Evolutionary conservation across 2,329 filamentous ascomycete species (phyloP).

Genomic region (Dissoconium aciculare): DNA sequence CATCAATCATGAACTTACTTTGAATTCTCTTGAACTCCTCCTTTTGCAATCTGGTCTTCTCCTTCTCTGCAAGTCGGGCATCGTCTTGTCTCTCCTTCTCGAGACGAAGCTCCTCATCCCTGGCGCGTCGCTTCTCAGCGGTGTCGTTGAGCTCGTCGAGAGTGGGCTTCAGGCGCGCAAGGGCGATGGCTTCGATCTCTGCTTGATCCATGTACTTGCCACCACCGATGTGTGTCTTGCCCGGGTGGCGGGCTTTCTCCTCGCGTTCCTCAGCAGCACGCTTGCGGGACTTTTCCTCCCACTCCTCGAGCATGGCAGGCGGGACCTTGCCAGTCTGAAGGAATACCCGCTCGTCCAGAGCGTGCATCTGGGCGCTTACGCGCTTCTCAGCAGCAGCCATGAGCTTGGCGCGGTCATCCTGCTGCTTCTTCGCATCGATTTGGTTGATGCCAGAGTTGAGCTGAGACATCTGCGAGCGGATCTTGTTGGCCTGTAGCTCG

Average conservation of each 20-base stretch:
- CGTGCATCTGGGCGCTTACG: slow-evolving; percentile 61
- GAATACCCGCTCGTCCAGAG: slow-evolving; percentile 70
- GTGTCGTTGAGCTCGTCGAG: slow-evolving; percentile 72
- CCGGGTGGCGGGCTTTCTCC: slow-evolving; percentile 41
- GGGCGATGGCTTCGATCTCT: slow-evolving; percentile 67
- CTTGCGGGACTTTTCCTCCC: slow-evolving; percentile 62
- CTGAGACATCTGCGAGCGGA: slow-evolving; percentile 64
- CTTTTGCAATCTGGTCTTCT: slow-evolving; percentile 32
- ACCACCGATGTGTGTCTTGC: slow-evolving; percentile 56
- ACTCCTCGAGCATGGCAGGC: slow-evolving; percentile 54
- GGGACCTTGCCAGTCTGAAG: slow-evolving; percentile 60
- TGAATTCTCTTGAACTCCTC: slow-evolving; percentile 36
- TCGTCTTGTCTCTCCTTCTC: slow-evolving; percentile 52
- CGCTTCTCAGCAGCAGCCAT: slow-evolving; percentile 71
- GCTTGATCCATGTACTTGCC: slow-evolving; percentile 65
- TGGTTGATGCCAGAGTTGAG: slow-evolving; percentile 54
- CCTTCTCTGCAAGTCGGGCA: slow-evolving; percentile 42
- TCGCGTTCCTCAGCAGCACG: slow-evolving; percentile 53
- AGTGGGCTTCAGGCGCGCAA: slow-evolving; percentile 62
- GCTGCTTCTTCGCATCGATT: slow-evolving; percentile 58
- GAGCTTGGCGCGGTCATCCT: slow-evolving; percentile 58
- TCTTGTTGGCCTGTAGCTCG: slow-evolving; percentile 53
- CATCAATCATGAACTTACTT: slow-evolving; percentile 34
- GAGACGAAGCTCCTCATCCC: slow-evolving; percentile 45
- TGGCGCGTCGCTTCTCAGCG: slow-evolving; percentile 55